These are phyloP conservation scores for Alternaria alternata DNA, from an alignment of 2,329 filamentous ascomycete species.

Conservation along the genomic window DNA sequence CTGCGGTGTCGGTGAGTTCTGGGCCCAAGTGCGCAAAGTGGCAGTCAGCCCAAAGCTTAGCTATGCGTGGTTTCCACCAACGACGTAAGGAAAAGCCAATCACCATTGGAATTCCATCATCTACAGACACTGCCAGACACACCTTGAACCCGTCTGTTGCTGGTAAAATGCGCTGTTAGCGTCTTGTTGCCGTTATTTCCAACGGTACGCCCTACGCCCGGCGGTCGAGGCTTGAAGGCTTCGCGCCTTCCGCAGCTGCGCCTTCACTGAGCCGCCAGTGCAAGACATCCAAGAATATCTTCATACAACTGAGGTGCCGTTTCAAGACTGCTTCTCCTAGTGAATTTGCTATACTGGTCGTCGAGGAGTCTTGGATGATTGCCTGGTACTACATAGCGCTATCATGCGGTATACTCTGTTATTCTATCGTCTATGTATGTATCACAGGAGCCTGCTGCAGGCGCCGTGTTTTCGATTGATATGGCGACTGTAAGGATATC, in stretches of 20 bases:
- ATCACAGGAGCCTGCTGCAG: too few species aligned
- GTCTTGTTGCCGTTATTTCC: slow-evolving; percentile 7
- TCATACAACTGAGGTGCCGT: background rate
- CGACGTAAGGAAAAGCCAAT: slow-evolving; percentile 12
- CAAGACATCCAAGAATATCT: slow-evolving; percentile 1
- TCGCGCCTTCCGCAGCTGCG: slow-evolving; percentile 23
- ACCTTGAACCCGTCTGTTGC: slow-evolving; percentile 4
- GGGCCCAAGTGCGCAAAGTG: slow-evolving; percentile 23
- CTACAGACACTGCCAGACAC: slow-evolving; percentile 13
- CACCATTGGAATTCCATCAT: slow-evolving; percentile 3
- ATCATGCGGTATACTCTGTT: background rate
- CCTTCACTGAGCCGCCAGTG: slow-evolving; percentile 23
- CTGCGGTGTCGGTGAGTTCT: slow-evolving; percentile 34
- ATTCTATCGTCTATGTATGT: background rate
- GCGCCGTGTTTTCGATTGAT: too few species aligned
- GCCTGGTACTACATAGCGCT: background rate
- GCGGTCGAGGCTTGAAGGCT: slow-evolving; percentile 24
- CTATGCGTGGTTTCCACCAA: slow-evolving; percentile 8
- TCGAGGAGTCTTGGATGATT: background rate
- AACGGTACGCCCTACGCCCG: slow-evolving; percentile 29
- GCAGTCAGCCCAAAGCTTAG: slow-evolving; percentile 39
- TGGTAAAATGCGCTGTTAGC: slow-evolving; percentile 8
- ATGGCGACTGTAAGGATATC: too few species aligned
- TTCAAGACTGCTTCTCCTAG: background rate
- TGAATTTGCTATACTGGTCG: background rate